Percentiles rank a stretch among this genome's conserved stretches.
Conservation (phyloP, 2,329 filamentous ascomycete species). For the Trichoderma pleuroti region DNA sequence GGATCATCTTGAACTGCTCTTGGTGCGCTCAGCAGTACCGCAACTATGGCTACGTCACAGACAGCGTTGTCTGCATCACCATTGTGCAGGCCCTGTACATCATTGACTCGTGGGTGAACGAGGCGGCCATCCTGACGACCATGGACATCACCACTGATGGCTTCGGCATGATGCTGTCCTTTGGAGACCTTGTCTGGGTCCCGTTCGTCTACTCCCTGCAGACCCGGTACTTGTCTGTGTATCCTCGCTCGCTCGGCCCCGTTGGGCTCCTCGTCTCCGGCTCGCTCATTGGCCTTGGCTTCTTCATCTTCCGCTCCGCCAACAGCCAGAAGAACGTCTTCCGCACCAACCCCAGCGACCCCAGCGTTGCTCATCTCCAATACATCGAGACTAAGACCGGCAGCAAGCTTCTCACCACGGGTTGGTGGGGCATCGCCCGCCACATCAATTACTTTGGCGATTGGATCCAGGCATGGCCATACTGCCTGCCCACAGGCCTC, state of each 20-base stretch:
- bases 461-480: slow-evolving; percentile 91
- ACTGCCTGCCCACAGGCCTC: slow-evolving; percentile 79
- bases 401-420: slow-evolving; percentile 74
- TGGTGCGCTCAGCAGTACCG: slow-evolving; percentile 87
- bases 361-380: slow-evolving; percentile 72
- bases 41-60: slow-evolving; percentile 75
- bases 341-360: slow-evolving; percentile 80
- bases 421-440: slow-evolving; percentile 89
- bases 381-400: slow-evolving; percentile 83
- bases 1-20: slow-evolving; percentile 79
- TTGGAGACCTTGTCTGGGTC: slow-evolving; percentile 90
- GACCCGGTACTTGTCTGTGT: slow-evolving; percentile 76
- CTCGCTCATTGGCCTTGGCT: slow-evolving; percentile 67
- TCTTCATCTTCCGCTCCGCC: slow-evolving; percentile 86
- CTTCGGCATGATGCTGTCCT: slow-evolving; percentile 92
- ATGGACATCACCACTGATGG: slow-evolving; percentile 93
- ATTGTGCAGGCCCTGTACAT: slow-evolving; percentile 77
- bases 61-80: slow-evolving; percentile 79
- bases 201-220: slow-evolving; percentile 86
- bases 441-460: slow-evolving; percentile 97
- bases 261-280: slow-evolving; percentile 62
- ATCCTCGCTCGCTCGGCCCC: slow-evolving; percentile 75
- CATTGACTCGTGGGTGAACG: slow-evolving; percentile 81
- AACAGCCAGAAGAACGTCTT: slow-evolving; percentile 96
- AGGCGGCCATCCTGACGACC: slow-evolving; percentile 83